Evolutionary conservation across 208 protist species (phyloP), one percentile per base, ranked within the genome.

Genomic region (Leishmania mexicana): DNA sequence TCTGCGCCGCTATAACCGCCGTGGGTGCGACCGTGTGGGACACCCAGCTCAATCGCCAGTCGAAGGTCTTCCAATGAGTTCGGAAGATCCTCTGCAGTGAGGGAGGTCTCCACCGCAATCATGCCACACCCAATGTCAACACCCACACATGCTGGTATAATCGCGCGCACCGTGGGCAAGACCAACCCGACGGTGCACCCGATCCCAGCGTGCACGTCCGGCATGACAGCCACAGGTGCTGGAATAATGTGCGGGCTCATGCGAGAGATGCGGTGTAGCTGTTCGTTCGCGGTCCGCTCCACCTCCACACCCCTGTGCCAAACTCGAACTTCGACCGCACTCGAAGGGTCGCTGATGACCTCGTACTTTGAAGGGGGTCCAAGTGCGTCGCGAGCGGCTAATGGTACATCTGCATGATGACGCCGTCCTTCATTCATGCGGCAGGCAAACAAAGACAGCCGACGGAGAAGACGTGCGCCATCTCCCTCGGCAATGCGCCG

Each of bases 101-200:
- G 83, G 42, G 88, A 90, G 21, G 95, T 98, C 72, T 89, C 67
- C 45, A 92, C 83, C 1, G 96, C 96, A 73, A 96, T 90, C 93
- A 98, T 98, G 67, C 96, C 96, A 76, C 96, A 98, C 11, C 96
- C 96, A 80, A 98, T 97, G 80, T 97, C 95, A 4, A 98, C 94
- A 13, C 96, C 94, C 54, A 98, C 96, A 68, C 90, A 93, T 2
- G 95, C 84, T 3, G 96, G 96, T 75, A 97, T 97, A 68, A 98
- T 83, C 10, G 94, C 94, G 28, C 72, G 78, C 35, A 86, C 92
- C 15, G 92, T 96, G 21, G 94, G 93, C 73, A 98, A 94, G n/a
- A 97, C 95, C 15, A 91, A 92, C 40, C 94, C 94, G 3, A 98
- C 92, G 1, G 94, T 96, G 64, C 89, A 94, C 53, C 94, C 96